phyloP scores from a whole-genome alignment of 2,329 filamentous ascomycete genomes.

The Cryphonectria nitschkei region DNA sequence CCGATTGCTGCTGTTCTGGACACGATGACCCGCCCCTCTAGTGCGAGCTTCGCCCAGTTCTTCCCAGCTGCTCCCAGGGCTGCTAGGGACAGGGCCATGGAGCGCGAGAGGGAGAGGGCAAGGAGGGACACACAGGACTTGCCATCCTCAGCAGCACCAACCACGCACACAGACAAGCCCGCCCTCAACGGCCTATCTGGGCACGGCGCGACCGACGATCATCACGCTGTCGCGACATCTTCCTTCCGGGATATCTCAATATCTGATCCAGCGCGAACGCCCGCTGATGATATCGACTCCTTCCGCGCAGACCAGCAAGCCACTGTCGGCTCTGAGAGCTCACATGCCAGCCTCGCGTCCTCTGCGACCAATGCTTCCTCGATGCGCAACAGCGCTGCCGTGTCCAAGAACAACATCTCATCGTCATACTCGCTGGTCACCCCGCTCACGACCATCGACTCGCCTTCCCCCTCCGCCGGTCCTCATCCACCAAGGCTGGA shows the following conservation, averaged over 20 bases:
- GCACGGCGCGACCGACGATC: conserved; percentile 29
- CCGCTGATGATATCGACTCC: conserved; percentile 61
- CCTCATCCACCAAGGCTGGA: conserved; percentile 57
- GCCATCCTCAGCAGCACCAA: conserved; percentile 28
- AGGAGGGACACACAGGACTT: conserved; percentile 50
- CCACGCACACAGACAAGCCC: conserved; percentile 28
- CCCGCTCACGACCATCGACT: conserved; percentile 56
- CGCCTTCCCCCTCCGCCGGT: conserved; percentile 53
- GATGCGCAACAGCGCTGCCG: conserved; percentile 45
- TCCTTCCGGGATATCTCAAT: conserved; percentile 39
- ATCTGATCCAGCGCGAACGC: conserved; percentile 43
- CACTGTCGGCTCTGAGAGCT: conserved; percentile 73
- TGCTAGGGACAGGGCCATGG: conserved; percentile 59
- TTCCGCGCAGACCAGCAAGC: conserved; percentile 69
- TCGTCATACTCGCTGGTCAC: conserved; percentile 52
- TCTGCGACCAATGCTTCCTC: conserved; percentile 66
- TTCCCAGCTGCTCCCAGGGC: conserved; percentile 78
- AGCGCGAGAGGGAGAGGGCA: conserved; percentile 66
- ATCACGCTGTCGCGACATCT: conserved; percentile 41
- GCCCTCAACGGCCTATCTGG: conserved; percentile 34
- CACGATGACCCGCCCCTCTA: conserved; percentile 78
- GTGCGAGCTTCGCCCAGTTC: conserved; percentile 83
- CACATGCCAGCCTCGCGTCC: conserved; percentile 70
- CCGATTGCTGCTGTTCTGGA: conserved; percentile 36
- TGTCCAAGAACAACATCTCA: conserved; percentile 39